phyloP scores from a whole-genome alignment of 2,329 filamentous ascomycete genomes.

The Colletotrichum liaoningense region DNA sequence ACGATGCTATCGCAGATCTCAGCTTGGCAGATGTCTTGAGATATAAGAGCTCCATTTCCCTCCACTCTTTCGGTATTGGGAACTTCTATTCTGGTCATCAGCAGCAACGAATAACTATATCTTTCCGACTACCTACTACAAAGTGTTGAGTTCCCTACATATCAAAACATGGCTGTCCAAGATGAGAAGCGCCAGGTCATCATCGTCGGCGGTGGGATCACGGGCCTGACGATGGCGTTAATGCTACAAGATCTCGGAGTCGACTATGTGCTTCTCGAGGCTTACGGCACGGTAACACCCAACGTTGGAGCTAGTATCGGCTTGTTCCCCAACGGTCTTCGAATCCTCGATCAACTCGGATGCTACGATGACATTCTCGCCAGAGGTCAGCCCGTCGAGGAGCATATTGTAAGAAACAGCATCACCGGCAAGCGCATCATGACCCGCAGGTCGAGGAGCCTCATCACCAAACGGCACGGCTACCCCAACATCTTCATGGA shows the following conservation, averaged over 20 bases:
- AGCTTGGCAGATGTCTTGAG: too few species aligned
- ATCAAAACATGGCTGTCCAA: not conserved
- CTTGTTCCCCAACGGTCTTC: conserved; percentile 52
- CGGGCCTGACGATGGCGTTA: conserved; percentile 40
- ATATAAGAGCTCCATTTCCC: not conserved
- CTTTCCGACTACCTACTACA: not conserved
- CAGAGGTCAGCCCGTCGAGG: conserved; percentile 5
- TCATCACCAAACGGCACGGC: conserved; percentile 37
- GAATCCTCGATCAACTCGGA: conserved; percentile 64
- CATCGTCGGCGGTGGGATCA: conserved; percentile 40
- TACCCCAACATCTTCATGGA: conserved; percentile 50
- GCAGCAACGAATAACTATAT: not conserved
- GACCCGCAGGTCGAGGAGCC: conserved; percentile 3
- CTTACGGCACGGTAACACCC: conserved; percentile 52
- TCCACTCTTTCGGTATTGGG: not conserved
- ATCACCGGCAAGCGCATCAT: conserved; percentile 22
- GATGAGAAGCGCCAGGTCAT: conserved; percentile 33
- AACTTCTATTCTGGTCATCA: too few species aligned
- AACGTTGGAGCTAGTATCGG: conserved; percentile 60
- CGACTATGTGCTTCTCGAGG: conserved; percentile 62
- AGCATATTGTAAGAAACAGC: conserved; percentile 5
- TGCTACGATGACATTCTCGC: conserved; percentile 39
- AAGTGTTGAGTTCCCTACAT: not conserved
- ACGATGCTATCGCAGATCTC: too few species aligned
- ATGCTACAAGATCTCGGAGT: conserved; percentile 57